Percentiles rank a stretch among this genome's conserved stretches.
Conservation (phyloP, 371 early-diverging fungal species). For the Actinomucor elegans region DNA sequence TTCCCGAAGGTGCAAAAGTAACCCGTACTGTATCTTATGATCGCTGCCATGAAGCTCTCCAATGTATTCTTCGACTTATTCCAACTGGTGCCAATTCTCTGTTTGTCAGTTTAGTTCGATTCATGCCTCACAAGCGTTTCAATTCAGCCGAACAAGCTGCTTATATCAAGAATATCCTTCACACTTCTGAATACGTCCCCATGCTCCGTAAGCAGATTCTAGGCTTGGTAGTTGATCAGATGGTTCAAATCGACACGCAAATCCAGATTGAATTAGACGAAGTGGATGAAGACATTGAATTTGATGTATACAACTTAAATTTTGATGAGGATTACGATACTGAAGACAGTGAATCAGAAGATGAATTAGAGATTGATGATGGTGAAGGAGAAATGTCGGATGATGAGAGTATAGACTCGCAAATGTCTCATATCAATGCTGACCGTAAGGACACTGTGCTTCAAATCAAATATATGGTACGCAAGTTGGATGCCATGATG, state of each 20-base stretch:
- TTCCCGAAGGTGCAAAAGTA: slow-evolving; percentile 26
- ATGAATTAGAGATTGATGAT: slow-evolving; percentile 33
- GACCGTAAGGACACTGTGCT: slow-evolving; percentile 33
- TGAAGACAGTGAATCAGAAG: slow-evolving; percentile 33
- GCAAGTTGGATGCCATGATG: slow-evolving; percentile 88
- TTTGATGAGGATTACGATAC: slow-evolving; percentile 50
- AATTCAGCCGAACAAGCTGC: slow-evolving; percentile 63
- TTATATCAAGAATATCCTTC: slow-evolving; percentile 77
- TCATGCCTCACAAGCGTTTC: slow-evolving; percentile 80
- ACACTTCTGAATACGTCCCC: slow-evolving; percentile 74
- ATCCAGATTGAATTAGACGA: slow-evolving; percentile 94
- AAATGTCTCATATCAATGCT: slow-evolving; percentile 12
- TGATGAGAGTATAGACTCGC: slow-evolving; percentile 22
- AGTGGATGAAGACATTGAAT: slow-evolving; percentile 73
- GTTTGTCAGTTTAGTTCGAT: slow-evolving; percentile 58
- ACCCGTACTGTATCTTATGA: slow-evolving; percentile 46
- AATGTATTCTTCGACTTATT: slow-evolving; percentile 68
- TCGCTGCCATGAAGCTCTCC: slow-evolving; percentile 69
- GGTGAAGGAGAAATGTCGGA: slow-evolving; percentile 28
- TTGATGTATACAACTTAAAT: slow-evolving; percentile 38
- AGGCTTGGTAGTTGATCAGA: slow-evolving; percentile 73
- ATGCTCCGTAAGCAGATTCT: slow-evolving; percentile 75
- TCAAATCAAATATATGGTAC: slow-evolving; percentile 67
- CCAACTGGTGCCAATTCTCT: slow-evolving; percentile 78
- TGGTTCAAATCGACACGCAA: slow-evolving; percentile 91